These are phyloP conservation scores for Marchantia polymorpha DNA, from an alignment of 225 moss, liverwort and hornwort species.

Conservation along the genomic window DNA sequence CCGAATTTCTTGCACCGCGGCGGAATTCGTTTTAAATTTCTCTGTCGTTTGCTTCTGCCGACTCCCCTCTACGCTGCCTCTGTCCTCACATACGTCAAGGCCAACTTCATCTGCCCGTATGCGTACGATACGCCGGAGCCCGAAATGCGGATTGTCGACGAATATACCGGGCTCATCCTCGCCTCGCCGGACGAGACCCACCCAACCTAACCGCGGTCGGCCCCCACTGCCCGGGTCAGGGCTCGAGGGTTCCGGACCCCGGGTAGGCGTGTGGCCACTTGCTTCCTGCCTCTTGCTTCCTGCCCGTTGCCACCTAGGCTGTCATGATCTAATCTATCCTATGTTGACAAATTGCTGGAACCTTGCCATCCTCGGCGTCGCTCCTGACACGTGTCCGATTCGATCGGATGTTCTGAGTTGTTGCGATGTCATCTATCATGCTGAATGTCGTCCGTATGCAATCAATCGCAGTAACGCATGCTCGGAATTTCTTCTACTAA, in stretches of 20 bases:
- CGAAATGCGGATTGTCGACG: not conserved
- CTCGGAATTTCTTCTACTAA: too few relatives aligned
- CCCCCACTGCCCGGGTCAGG: not conserved
- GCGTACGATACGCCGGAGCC: not conserved
- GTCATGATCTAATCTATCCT: not conserved
- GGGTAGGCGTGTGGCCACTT: not conserved
- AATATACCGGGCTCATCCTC: not conserved
- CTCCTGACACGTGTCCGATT: too few relatives aligned
- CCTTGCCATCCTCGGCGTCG: not conserved
- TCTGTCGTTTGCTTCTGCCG: not conserved
- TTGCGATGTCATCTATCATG: too few relatives aligned
- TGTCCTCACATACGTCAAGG: not conserved
- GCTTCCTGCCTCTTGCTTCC: not conserved
- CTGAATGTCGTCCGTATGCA: too few relatives aligned
- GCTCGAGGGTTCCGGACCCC: not conserved
- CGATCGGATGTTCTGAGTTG: too few relatives aligned
- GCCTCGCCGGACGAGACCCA: not conserved
- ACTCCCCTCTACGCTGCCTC: not conserved
- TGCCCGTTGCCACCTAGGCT: not conserved
- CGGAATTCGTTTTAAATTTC: not conserved
- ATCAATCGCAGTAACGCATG: too few relatives aligned
- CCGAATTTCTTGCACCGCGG: not conserved
- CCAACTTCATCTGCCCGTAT: too few relatives aligned
- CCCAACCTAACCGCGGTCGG: not conserved
- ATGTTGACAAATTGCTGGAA: not conserved